phyloP scores from a whole-genome alignment of 2,329 filamentous ascomycete species.

The Dothidotthia symphoricarpi region DNA sequence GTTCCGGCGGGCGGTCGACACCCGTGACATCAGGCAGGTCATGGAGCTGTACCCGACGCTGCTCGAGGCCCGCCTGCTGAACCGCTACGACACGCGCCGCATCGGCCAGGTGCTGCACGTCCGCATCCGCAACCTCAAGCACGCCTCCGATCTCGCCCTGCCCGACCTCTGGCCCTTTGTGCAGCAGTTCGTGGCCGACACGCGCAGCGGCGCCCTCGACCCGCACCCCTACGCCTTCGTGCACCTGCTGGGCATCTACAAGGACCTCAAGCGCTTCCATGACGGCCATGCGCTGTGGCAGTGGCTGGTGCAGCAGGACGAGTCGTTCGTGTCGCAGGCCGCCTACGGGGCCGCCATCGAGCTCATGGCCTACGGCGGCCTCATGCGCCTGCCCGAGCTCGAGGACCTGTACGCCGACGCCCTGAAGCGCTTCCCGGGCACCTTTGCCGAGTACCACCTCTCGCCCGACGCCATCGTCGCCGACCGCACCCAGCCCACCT shows the following conservation, averaged over 20 bases:
- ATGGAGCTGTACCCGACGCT: constrained; percentile 32
- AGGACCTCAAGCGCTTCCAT: constrained; percentile 44
- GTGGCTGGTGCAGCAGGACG: constrained; percentile 48
- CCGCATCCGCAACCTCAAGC: constrained; percentile 24
- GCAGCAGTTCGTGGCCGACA: constrained; percentile 42
- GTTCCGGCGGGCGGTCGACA: constrained; percentile 20
- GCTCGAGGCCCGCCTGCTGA: constrained; percentile 11
- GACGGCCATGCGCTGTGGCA: constrained; percentile 47
- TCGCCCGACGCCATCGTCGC: constrained; percentile 48
- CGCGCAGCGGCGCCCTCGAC: constrained; percentile 36
- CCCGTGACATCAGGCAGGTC: constrained; percentile 14
- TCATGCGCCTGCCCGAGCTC: constrained; percentile 41
- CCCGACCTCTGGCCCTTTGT: constrained; percentile 31
- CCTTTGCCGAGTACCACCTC: constrained; percentile 49
- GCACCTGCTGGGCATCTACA: constrained; percentile 50
- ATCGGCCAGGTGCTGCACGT: constrained; percentile 42
- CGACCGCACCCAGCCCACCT: constrained; percentile 39
- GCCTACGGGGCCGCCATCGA: constrained; percentile 54
- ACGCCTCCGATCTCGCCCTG: constrained; percentile 3
- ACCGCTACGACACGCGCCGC: constrained; percentile 24
- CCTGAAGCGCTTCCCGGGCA: constrained; percentile 49
- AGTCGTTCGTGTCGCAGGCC: constrained; percentile 42
- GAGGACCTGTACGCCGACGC: constrained; percentile 49
- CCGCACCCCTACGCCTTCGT: constrained; percentile 43
- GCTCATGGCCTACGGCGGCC: constrained; percentile 45